These are phyloP conservation scores for Podospora conica DNA, from an alignment of 495 filamentous ascomycete genomes.

Conservation along the genomic window DNA sequence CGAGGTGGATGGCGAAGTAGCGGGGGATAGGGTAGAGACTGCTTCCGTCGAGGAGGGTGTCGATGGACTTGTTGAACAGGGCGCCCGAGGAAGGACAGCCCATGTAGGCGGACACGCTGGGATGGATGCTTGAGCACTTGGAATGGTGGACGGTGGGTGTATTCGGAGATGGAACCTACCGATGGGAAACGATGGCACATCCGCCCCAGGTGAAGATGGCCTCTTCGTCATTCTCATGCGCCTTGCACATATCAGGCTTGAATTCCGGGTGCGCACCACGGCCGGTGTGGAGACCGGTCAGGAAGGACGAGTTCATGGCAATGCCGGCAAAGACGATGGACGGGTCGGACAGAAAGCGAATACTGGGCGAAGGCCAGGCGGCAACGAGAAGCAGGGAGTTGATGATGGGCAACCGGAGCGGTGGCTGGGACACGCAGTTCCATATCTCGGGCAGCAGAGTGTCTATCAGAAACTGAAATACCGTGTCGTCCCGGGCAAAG, in stretches of 20 bases:
- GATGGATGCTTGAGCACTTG: neutral
- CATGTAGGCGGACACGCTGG: conserved; percentile 30
- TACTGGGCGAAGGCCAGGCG: conserved; percentile 36
- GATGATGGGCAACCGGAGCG: conserved; percentile 33
- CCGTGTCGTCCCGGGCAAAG: conserved; percentile 35
- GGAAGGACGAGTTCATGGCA: conserved; percentile 34
- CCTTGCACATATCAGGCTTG: conserved; percentile 24
- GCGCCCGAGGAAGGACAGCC: conserved; percentile 34
- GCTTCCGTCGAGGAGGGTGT: conserved; percentile 34
- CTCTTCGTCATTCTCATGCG: conserved; percentile 37
- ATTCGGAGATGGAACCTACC: conserved; percentile 16
- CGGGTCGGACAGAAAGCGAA: conserved; percentile 40
- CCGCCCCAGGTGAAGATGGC: conserved; percentile 41
- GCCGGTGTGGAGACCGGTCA: conserved; percentile 39
- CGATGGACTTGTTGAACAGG: conserved; percentile 39
- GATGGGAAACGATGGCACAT: conserved; percentile 39
- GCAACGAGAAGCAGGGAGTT: conserved; percentile 40
- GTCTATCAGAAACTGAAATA: conserved; percentile 36
- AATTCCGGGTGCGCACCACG: conserved; percentile 37
- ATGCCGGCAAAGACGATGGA: conserved; percentile 36
- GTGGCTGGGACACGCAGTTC: conserved; percentile 27
- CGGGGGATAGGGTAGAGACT: conserved; percentile 32
- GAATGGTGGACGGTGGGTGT: neutral
- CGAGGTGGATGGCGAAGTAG: conserved; percentile 35
- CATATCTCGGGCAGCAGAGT: conserved; percentile 34